These are phyloP conservation scores for Circinella umbellata DNA, from an alignment of 371 early-diverging fungal species.

Conservation along the genomic window DNA sequence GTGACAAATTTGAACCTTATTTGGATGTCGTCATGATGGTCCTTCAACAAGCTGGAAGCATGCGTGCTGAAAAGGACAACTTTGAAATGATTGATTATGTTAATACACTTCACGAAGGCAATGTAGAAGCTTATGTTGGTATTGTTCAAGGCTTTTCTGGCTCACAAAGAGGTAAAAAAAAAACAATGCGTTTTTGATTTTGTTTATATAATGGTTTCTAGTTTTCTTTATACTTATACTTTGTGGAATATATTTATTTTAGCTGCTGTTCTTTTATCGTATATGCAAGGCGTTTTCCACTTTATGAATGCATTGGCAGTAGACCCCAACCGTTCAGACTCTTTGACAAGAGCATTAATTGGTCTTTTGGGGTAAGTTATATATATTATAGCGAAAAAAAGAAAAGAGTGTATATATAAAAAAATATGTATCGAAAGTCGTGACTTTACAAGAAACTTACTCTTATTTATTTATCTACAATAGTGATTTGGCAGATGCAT, in stretches of 20 bases:
- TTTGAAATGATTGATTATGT: slow-evolving; percentile 86
- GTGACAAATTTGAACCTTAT: slow-evolving; percentile 84
- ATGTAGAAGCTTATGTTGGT: slow-evolving; percentile 94
- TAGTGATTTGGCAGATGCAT: slow-evolving; percentile 78
- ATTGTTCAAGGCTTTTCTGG: slow-evolving; percentile 91
- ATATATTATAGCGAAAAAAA: background rate
- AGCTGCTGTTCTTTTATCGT: slow-evolving; percentile 66
- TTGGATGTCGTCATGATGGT: slow-evolving; percentile 83
- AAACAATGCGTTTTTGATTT: background rate
- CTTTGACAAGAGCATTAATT: slow-evolving; percentile 73
- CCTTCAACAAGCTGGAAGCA: slow-evolving; percentile 81
- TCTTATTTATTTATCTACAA: background rate
- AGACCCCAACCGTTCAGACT: slow-evolving; percentile 67
- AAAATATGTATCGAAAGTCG: no score
- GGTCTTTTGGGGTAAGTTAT: slow-evolving; percentile 78
- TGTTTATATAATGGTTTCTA: no score
- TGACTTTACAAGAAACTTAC: background rate
- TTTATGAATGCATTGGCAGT: slow-evolving; percentile 72
- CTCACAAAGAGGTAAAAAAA: slow-evolving; percentile 32
- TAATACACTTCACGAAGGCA: slow-evolving; percentile 82
- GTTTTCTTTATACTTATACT: no score
- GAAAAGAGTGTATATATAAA: no score
- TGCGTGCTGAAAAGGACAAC: slow-evolving; percentile 69
- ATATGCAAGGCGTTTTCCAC: slow-evolving; percentile 72
- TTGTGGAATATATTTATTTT: background rate